phyloP scores from a whole-genome alignment of 371 early-diverging fungal genomes.

The Choanephora cucurbitarum region DNA sequence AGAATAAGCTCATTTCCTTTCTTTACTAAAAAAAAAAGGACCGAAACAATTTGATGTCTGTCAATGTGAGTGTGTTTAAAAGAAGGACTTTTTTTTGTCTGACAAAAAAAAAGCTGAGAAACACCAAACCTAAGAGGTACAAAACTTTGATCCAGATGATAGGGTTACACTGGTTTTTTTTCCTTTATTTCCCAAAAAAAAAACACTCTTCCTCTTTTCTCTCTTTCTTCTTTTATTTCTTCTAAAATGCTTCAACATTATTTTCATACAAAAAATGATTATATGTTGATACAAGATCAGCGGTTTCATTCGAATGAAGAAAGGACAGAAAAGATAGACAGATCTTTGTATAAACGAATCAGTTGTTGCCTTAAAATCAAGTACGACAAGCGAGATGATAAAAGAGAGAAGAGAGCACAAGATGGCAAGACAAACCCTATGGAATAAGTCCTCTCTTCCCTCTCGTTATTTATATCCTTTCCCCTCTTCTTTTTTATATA shows the following conservation, averaged over 20 bases:
- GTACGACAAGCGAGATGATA: constrained; percentile 7
- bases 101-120: no score
- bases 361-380: constrained; percentile 18
- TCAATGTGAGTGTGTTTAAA: no score
- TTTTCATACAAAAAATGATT: constrained; percentile 15
- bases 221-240: constrained; percentile 1
- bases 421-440: constrained; percentile 42
- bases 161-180: no score
- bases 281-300: constrained; percentile 18
- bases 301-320: not conserved
- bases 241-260: not conserved
- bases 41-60: no score
- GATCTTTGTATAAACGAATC: constrained; percentile 14
- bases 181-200: no score
- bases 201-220: constrained; percentile 4
- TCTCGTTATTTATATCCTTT: no score
- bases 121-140: no score
- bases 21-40: no score
- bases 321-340: constrained; percentile 2
- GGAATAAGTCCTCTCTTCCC: constrained; percentile 13
- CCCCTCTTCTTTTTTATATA: no score
- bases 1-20: no score
- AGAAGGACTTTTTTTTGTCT: no score
- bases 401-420: constrained; percentile 32
- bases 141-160: no score